Conservation (phyloP, 2,329 filamentous ascomycete genomes). For the Mycocentrospora acerina region DNA sequence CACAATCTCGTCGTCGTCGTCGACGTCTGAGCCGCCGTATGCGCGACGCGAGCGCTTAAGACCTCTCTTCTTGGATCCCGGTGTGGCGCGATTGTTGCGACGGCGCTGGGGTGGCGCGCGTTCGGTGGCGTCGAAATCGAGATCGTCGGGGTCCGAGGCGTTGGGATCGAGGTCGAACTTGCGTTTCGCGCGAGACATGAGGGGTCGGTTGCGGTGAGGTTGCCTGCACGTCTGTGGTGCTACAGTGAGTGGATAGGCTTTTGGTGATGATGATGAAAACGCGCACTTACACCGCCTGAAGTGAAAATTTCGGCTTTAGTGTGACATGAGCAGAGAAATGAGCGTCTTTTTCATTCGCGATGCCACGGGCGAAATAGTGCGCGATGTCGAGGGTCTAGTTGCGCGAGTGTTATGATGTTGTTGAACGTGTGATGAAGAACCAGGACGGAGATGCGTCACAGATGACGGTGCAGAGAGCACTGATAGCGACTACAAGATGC, state of each 20-base stretch:
- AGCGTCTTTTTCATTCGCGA: slow-evolving; percentile 23
- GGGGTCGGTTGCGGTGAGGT: slow-evolving; percentile 24
- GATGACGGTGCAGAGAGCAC: slow-evolving; percentile 3
- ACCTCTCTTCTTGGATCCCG: slow-evolving; percentile 30
- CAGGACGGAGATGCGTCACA: slow-evolving; percentile 19
- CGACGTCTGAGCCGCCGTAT: slow-evolving; percentile 40
- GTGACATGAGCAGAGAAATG: slow-evolving; percentile 28
- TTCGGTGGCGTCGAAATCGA: slow-evolving; percentile 39
- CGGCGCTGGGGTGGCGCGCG: slow-evolving; percentile 34
- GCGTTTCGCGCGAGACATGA: slow-evolving; percentile 45
- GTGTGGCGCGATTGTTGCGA: slow-evolving; percentile 20
- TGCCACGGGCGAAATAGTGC: slow-evolving; percentile 12
- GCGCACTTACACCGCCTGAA: slow-evolving; percentile 28
- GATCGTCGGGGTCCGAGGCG: slow-evolving; percentile 42
- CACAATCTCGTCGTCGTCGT: slow-evolving; percentile 52
- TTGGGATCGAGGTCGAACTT: slow-evolving; percentile 44
- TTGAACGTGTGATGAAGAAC: slow-evolving; percentile 14
- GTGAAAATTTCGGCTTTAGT: slow-evolving; percentile 10
- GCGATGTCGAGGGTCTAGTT: slow-evolving; percentile 21
- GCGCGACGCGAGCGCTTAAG: slow-evolving; percentile 37
- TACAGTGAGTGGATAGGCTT: slow-evolving; percentile 19
- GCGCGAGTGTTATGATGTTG: slow-evolving; percentile 24
- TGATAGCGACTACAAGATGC: slow-evolving; percentile 10
- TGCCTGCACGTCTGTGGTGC: neutral
- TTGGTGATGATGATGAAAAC: slow-evolving; percentile 9